Evolutionary conservation across 176 grass and related monocot species (phyloP), one percentile per base, ranked within the genome.

Genomic region (Alopecurus myosuroides): DNA sequence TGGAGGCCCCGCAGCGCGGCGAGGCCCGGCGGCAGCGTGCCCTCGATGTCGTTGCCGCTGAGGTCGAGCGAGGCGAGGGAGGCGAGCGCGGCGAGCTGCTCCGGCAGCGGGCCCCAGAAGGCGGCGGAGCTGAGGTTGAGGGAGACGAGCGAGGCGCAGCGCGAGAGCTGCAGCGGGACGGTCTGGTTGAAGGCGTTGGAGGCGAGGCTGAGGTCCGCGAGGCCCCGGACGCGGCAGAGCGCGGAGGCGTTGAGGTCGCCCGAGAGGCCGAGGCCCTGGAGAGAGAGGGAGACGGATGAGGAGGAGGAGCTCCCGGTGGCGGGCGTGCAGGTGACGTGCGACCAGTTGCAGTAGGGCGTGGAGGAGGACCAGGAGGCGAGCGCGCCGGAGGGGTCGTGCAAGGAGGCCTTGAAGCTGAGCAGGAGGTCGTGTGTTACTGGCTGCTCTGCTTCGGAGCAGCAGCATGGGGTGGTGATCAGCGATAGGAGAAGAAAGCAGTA

Each of bases 41-140:
- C 94, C 29, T 90, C 87, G 86, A 97, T 45, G 70, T 77, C 78
- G 87, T 97, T 97, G 71, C 91, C 63, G 85, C 89, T 92, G 55
- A 97, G 94, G 89, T 97, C 89, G 71, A 97, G 89, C 46, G 78
- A 81, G 1, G 66, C 11, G 37, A 97, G 85, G 0, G 74, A 57
- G 39, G 89, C 9, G 37, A 97, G 89, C 60, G 49, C 25, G 63
- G 39, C 67, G 42, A 94, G 69, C 77, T 97, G 94, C 70, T 94
- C 87, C 2, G 94, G 94, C 25, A 97, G 39, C 49, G 89, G 90
- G 61, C 89, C 94, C 94, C 92, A 97, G 51, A 94, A 64, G 37
- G 28, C 39, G 33, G 10, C 85, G 60, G 51, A 37, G 89, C 89
- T 92, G 48, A 97, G 88, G 83, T 97, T 94, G 79, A 97, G 91